Evolutionary conservation across 148 eudicot species (phyloP).

Genomic region (Suaeda aralocaspica): DNA sequence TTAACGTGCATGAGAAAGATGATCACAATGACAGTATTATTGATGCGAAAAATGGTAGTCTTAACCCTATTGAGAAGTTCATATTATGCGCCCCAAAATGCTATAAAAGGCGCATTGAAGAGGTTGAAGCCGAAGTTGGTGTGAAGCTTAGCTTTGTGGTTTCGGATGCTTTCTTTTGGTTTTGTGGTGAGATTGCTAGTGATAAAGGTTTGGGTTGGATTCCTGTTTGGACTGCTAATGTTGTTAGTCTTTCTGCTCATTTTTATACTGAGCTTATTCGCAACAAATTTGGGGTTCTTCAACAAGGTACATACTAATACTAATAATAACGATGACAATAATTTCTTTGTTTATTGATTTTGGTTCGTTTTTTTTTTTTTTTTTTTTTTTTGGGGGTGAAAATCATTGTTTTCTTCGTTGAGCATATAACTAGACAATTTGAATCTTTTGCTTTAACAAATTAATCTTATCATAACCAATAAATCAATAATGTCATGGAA

Average conservation of each 20-base stretch:
- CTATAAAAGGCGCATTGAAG: constrained; percentile 25
- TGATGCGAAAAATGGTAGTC: too few species aligned
- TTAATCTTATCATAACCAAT: too few species aligned
- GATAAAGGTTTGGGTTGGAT: constrained; percentile 41
- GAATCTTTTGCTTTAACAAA: too few species aligned
- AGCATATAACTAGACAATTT: too few species aligned
- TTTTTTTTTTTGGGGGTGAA: too few species aligned
- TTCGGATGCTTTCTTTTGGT: constrained; percentile 55
- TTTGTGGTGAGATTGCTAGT: constrained; percentile 38
- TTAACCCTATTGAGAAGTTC: constrained; percentile 30
- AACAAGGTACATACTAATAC: too few species aligned
- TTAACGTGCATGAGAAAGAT: constrained; percentile 19
- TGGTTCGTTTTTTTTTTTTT: too few species aligned
- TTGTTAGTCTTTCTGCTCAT: constrained; percentile 37
- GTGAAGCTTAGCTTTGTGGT: constrained; percentile 35
- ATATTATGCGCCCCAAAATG: constrained; percentile 26
- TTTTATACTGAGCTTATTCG: constrained; percentile 44
- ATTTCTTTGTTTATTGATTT: too few species aligned
- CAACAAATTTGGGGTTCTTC: constrained; percentile 19
- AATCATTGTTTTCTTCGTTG: too few species aligned
- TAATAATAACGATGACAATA: too few species aligned
- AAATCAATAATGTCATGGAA: too few species aligned
- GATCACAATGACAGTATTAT: not conserved
- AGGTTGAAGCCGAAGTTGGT: constrained; percentile 43
- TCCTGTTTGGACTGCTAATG: constrained; percentile 32